Evolutionary conservation across 495 filamentous ascomycete species (phyloP).

Genomic region (Mycothermus thermophilus): DNA sequence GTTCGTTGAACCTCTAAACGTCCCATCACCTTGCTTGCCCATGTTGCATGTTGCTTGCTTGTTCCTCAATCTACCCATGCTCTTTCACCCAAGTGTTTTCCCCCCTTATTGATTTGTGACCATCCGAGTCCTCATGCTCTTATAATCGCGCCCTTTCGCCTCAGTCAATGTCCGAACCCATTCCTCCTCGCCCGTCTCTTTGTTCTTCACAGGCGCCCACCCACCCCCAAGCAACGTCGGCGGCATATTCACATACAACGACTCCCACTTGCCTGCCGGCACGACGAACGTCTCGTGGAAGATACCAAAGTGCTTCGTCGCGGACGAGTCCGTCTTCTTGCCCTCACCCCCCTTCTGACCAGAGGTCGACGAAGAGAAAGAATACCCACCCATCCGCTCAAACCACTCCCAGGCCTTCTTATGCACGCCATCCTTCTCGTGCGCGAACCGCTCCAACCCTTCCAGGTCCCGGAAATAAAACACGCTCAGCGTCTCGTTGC

Average conservation of each 20-base stretch:
- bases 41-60: too few relatives aligned
- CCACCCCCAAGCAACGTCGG: conserved; percentile 6
- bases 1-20: too few relatives aligned
- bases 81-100: background rate
- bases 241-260: conserved; percentile 13
- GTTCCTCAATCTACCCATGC: background rate
- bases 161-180: conserved; percentile 8
- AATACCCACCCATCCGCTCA: background rate
- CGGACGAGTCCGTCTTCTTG: too few relatives aligned
- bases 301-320: conserved; percentile 9
- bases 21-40: too few relatives aligned
- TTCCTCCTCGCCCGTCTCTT: conserved; percentile 4
- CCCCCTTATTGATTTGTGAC: too few relatives aligned
- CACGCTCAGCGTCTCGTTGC: conserved; percentile 24
- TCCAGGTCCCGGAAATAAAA: conserved; percentile 37
- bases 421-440: conserved; percentile 31
- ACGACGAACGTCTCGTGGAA: conserved; percentile 13
- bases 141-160: background rate
- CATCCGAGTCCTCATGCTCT: too few relatives aligned
- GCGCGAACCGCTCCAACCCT: conserved; percentile 37
- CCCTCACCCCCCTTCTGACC: too few relatives aligned
- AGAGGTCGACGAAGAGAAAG: too few relatives aligned
- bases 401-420: conserved; percentile 32
- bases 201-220: background rate
- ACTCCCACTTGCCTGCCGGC: conserved; percentile 8